Conservation (phyloP, 805 yeast genomes). For the Ogataea dorogensis region DNA sequence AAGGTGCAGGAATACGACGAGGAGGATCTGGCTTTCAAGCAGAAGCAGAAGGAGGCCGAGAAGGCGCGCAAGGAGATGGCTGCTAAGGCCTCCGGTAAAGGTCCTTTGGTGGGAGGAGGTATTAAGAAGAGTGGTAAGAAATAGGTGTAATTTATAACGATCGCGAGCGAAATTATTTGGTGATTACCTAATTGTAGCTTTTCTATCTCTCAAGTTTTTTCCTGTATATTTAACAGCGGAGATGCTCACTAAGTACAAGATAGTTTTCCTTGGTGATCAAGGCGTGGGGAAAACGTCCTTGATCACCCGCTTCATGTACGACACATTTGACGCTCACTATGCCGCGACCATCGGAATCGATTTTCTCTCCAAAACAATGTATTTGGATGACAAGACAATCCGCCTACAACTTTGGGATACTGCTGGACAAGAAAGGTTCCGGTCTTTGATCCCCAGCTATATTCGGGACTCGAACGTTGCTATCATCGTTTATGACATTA, state of each 20-base stretch:
- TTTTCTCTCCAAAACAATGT: constrained; percentile 89
- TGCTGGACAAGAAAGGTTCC: constrained; percentile 94
- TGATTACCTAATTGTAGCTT: constrained; percentile 2
- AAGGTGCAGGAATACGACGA: constrained; percentile 73
- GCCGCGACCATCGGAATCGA: constrained; percentile 97
- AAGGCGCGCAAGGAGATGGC: constrained; percentile 91
- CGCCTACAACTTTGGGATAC: constrained; percentile 97
- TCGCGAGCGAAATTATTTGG: constrained; percentile 1
- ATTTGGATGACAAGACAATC: constrained; percentile 91
- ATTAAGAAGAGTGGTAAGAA: constrained; percentile 84
- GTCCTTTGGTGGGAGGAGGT: constrained; percentile 91
- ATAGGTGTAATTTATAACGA: constrained; percentile 14
- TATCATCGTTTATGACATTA: constrained; percentile 90
- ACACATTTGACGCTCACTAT: constrained; percentile 93
- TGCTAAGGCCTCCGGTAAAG: constrained; percentile 81
- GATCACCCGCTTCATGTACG: constrained; percentile 97
- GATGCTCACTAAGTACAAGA: constrained; percentile 69
- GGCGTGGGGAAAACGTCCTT: constrained; percentile 96
- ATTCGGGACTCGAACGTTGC: constrained; percentile 98
- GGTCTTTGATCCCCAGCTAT: constrained; percentile 92
- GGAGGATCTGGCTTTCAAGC: constrained; percentile 87
- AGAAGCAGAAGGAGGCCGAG: constrained; percentile 92
- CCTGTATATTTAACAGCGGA: constrained; percentile 8
- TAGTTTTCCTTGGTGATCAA: constrained; percentile 96
- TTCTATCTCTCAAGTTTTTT: constrained; percentile 3